Evolutionary conservation across 2,329 filamentous ascomycete genomes (phyloP), one percentile per base, ranked within the genome.

Genomic region (Eutypa lata): DNA sequence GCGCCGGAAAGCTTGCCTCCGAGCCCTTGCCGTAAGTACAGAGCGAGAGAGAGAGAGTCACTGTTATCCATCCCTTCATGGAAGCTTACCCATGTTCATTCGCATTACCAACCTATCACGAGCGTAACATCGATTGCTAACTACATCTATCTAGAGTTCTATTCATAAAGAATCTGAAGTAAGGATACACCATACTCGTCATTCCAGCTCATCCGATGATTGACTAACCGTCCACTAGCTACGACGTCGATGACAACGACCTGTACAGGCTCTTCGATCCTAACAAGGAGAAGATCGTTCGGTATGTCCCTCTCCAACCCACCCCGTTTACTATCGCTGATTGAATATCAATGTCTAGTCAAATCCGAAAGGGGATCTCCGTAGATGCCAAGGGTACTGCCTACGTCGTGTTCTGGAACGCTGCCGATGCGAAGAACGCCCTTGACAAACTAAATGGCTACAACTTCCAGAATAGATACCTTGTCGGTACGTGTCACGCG

Each of bases 111-210:
- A 26, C 38, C 73, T 76, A 62, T 76, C 72, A 46, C 46, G 37
- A 21, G 11, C 31, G 53, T 35, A 37, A 19, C 28, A 22, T 43
- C 40, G 42, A 35, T 49, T 61, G 60, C 69, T 69, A 61, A 68
- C 62, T 45, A 40, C 21, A 22, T 47, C 49, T 26, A 53, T 61
- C 59, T 65, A 96, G 93, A 87, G 93, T 94, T 88, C 90, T 99
- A 81, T 97, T 97, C 85, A 93, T 97, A 70, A 97, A 97, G 90
- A 97, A 99, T 85, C 85, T 97, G 80, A 96, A 90, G 91, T 95
- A 75, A 64, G 80, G 76, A 53, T 54, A 50, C 50, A 53, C 51
- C 22, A 28, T 50, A 61, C 84, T 82, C 75, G 84, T 84, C 74
- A 82, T 84, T 78, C 79, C 61, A 78, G 83, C 35, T 38, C 85